A percentile compares a stretch with the other conserved stretches of the same genome.
Evolutionary conservation across 495 filamentous ascomycete genomes (phyloP).

Genomic region (Lophium mytilinum): DNA sequence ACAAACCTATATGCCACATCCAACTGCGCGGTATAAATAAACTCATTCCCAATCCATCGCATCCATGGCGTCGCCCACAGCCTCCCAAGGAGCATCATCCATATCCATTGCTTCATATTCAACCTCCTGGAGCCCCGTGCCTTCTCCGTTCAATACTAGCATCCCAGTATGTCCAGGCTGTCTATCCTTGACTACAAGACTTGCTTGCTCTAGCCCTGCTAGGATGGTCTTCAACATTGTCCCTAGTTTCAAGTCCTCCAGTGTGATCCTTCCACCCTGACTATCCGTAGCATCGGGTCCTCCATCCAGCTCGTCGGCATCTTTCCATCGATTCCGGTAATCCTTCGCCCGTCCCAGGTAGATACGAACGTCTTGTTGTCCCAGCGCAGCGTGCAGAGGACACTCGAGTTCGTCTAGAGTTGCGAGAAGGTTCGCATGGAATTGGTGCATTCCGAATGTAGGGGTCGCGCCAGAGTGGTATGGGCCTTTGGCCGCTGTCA

Average conservation of each 20-base stretch:
- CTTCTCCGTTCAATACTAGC: background rate
- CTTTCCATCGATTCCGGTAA: constrained; percentile 60
- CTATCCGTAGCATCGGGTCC: constrained; percentile 30
- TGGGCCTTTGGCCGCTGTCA: background rate
- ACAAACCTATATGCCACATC: too few relatives aligned
- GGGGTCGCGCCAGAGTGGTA: constrained; percentile 16
- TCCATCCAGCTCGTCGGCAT: constrained; percentile 35
- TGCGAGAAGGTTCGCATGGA: constrained; percentile 56
- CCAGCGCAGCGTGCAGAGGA: constrained; percentile 46
- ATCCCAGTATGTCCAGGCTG: constrained; percentile 13
- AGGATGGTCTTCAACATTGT: constrained; percentile 41
- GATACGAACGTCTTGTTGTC: constrained; percentile 37
- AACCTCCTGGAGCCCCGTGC: background rate
- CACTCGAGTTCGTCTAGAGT: constrained; percentile 43
- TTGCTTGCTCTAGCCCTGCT: constrained; percentile 34
- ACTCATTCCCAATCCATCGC: constrained; percentile 30
- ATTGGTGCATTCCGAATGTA: constrained; percentile 39
- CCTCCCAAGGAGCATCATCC: constrained; percentile 40
- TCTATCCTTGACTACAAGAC: constrained; percentile 26
- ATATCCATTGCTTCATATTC: constrained; percentile 8
- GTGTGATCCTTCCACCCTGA: constrained; percentile 23
- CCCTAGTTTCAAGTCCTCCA: constrained; percentile 43
- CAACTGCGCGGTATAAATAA: too few relatives aligned
- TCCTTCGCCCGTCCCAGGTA: constrained; percentile 55
- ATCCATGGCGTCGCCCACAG: constrained; percentile 60